Conservation (phyloP, 768 basidiomycete species). For the Suillus plorans region DNA sequence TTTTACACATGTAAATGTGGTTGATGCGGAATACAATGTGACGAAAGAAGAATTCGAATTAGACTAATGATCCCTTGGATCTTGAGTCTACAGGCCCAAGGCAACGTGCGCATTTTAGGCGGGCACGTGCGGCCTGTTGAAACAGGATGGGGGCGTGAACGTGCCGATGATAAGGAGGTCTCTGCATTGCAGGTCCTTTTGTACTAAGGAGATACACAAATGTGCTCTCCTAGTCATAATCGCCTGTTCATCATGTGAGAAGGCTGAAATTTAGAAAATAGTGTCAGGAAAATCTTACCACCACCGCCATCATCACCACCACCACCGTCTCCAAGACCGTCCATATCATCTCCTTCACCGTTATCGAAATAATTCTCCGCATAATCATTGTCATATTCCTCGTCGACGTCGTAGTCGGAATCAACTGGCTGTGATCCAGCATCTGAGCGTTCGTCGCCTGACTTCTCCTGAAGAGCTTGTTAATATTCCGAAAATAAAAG, state of each 20-base stretch:
- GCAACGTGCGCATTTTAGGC: background rate
- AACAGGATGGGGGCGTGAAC: no score
- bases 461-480: slow-evolving; percentile 53
- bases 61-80: no score
- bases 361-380: slow-evolving; percentile 92
- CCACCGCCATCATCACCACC: slow-evolving; percentile 67
- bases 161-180: background rate
- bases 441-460: slow-evolving; percentile 67
- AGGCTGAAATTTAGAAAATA: background rate
- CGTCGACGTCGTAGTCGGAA: slow-evolving; percentile 83
- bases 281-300: slow-evolving; percentile 25
- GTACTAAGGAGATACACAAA: background rate
- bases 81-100: background rate
- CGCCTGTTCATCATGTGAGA: slow-evolving; percentile 10
- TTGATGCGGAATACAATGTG: no score
- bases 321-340: slow-evolving; percentile 72
- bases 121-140: background rate
- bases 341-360: slow-evolving; percentile 78
- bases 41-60: background rate
- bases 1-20: background rate
- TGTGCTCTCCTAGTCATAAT: slow-evolving; percentile 25
- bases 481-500: no score
- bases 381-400: slow-evolving; percentile 91
- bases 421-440: slow-evolving; percentile 62
- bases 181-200: background rate